These are phyloP conservation scores for Aspergillus sojae DNA, from an alignment of 2,329 filamentous ascomycete species.

Conservation along the genomic window DNA sequence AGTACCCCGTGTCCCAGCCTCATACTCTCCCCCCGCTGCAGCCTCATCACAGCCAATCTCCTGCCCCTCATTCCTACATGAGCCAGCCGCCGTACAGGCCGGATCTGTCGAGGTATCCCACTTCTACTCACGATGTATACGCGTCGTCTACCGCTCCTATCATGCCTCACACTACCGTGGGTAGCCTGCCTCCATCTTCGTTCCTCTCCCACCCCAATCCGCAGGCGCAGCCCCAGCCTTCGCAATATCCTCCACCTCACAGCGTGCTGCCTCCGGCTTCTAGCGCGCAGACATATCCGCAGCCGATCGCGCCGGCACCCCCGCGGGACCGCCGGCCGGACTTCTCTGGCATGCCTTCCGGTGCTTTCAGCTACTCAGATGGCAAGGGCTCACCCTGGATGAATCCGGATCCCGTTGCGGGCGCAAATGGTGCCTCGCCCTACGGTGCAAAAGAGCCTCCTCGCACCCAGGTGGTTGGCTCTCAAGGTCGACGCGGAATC, in stretches of 20 bases:
- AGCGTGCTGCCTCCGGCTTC: conserved; percentile 69
- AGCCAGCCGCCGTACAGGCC: conserved; percentile 44
- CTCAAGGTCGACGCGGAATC: conserved; percentile 88
- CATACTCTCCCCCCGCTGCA: conserved; percentile 51
- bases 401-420: conserved; percentile 42
- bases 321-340: conserved; percentile 51
- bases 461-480: conserved; percentile 85
- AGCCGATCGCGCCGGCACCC: conserved; percentile 75
- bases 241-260: conserved; percentile 43
- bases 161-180: conserved; percentile 45
- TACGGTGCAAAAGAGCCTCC: conserved; percentile 48
- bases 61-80: conserved; percentile 46
- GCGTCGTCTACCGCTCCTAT: conserved; percentile 45
- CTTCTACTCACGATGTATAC: conserved; percentile 47
- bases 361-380: conserved; percentile 63
- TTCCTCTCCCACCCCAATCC: conserved; percentile 46
- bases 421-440: conserved; percentile 40
- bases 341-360: conserved; percentile 71
- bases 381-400: conserved; percentile 57
- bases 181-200: conserved; percentile 45
- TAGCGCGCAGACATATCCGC: conserved; percentile 69
- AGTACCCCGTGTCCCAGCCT: conserved; percentile 47
- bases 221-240: conserved; percentile 41
- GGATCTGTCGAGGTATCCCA: conserved; percentile 47
- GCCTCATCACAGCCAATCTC: conserved; percentile 49